Conservation (phyloP, 306 rosid genomes). For the Fragaria nilgerrensis region DNA sequence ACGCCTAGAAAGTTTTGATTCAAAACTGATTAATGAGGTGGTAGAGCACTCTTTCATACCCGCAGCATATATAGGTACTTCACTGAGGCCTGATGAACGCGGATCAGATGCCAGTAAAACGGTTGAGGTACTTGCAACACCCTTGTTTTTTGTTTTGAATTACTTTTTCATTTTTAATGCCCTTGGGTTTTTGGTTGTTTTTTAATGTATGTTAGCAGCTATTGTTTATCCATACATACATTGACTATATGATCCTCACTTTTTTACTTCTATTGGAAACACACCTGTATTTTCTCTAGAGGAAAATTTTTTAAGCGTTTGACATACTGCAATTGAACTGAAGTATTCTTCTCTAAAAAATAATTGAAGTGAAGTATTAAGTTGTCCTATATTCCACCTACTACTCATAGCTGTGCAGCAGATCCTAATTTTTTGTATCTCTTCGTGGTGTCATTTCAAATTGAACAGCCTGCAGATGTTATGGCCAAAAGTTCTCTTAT, state of each 20-base stretch:
- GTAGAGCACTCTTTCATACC: not conserved
- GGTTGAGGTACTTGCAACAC: not conserved
- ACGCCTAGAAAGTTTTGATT: not conserved
- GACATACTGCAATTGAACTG: not conserved
- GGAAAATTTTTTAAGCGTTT: not conserved
- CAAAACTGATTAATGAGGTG: not conserved
- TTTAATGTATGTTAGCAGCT: not conserved
- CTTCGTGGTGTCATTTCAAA: not conserved
- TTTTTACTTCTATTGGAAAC: not conserved
- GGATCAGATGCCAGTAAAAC: not conserved
- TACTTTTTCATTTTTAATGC: not conserved
- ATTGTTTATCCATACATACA: not conserved
- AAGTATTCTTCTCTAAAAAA: not conserved
- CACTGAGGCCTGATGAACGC: not conserved
- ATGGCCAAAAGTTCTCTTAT: slow-evolving; percentile 21
- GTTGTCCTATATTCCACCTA: not conserved
- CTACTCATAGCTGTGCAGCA: not conserved
- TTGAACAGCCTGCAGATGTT: slow-evolving; percentile 26
- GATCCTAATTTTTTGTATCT: not conserved
- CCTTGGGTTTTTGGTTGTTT: not conserved
- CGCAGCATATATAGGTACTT: not conserved
- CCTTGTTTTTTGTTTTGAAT: not conserved
- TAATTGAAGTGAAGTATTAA: not conserved
- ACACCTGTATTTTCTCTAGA: not conserved
- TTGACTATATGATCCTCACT: not conserved